These are phyloP conservation scores for Escovopsis sp. DNA, from an alignment of 2,329 filamentous ascomycete species.

Conservation along the genomic window DNA sequence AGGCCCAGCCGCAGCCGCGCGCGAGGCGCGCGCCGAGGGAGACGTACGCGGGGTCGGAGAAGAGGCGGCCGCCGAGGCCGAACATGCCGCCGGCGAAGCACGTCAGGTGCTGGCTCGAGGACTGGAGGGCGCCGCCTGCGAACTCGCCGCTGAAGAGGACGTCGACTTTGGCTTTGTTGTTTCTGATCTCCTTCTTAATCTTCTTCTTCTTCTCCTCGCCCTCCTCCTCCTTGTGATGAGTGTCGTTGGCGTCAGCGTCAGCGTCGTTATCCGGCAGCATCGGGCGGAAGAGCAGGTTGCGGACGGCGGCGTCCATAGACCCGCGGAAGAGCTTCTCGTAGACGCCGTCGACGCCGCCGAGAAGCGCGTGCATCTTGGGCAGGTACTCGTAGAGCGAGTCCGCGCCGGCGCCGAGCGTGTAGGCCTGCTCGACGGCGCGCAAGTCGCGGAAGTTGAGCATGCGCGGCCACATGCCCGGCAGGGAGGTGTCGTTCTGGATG, in stretches of 20 bases:
- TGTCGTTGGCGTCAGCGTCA: too few relatives aligned
- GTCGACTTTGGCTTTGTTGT: constrained; percentile 20
- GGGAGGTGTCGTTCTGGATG: constrained; percentile 51
- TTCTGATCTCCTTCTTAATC: too few relatives aligned
- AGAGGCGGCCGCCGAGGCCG: constrained; percentile 46
- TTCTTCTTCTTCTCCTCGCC: too few relatives aligned
- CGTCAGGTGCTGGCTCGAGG: constrained; percentile 22
- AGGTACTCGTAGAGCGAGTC: constrained; percentile 49
- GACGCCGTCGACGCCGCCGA: constrained; percentile 45
- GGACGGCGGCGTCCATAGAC: constrained; percentile 45
- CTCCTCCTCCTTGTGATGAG: too few relatives aligned
- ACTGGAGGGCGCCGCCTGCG: constrained; percentile 14
- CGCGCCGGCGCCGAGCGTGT: constrained; percentile 38
- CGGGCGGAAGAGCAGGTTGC: constrained; percentile 55
- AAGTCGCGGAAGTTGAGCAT: constrained; percentile 45
- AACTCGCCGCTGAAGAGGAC: constrained; percentile 33
- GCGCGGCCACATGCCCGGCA: constrained; percentile 68
- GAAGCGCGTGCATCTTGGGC: constrained; percentile 47
- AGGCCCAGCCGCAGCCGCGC: constrained; percentile 43
- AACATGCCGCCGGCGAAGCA: constrained; percentile 61
- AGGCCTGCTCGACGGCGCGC: constrained; percentile 29
- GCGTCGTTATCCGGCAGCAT: constrained; percentile 41
- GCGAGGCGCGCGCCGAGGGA: constrained; percentile 33
- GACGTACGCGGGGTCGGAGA: constrained; percentile 34
- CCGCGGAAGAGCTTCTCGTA: constrained; percentile 53